Percentiles rank a stretch among this genome's conserved stretches.
phyloP scores from a whole-genome alignment of 495 filamentous ascomycete genomes.

The Aspergillus conjunctus region DNA sequence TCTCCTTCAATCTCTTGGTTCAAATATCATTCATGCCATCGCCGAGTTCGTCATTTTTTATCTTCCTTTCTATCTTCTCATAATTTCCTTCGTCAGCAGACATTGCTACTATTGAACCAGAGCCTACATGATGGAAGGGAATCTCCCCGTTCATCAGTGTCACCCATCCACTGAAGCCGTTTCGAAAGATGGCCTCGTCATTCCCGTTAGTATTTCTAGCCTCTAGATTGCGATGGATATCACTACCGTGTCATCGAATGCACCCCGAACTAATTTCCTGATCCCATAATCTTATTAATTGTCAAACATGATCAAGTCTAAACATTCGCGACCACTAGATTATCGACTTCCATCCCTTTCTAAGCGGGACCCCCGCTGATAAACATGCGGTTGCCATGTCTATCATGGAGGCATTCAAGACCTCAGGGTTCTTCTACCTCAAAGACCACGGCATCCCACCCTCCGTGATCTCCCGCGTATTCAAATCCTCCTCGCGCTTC shows the following conservation, averaged over 20 bases:
- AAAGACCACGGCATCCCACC: slow-evolving; percentile 72
- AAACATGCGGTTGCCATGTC: slow-evolving; percentile 67
- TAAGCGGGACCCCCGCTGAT: slow-evolving; percentile 60
- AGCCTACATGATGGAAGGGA: slow-evolving; percentile 24
- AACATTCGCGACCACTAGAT: slow-evolving; percentile 52
- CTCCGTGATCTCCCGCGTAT: slow-evolving; percentile 60
- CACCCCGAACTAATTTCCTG: too few species aligned
- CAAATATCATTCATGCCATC: neutral
- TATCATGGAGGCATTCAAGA: slow-evolving; percentile 78
- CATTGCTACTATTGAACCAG: slow-evolving; percentile 1
- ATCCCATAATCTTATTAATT: too few species aligned
- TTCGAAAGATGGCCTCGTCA: slow-evolving; percentile 65
- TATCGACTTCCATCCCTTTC: slow-evolving; percentile 82
- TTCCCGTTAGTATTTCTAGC: slow-evolving; percentile 58
- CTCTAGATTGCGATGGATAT: neutral
- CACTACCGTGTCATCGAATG: neutral
- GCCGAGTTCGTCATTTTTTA: slow-evolving; percentile 1
- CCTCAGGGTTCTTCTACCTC: slow-evolving; percentile 89
- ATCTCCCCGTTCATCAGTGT: slow-evolving; percentile 24
- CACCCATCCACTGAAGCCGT: slow-evolving; percentile 53
- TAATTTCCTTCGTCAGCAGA: slow-evolving; percentile 1
- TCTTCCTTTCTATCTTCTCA: neutral
- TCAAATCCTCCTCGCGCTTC: slow-evolving; percentile 72
- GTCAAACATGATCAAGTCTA: neutral
- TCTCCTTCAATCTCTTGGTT: neutral